These are phyloP conservation scores for Aspergillus cejpii DNA, from an alignment of 2,329 filamentous ascomycete species.

Conservation along the genomic window DNA sequence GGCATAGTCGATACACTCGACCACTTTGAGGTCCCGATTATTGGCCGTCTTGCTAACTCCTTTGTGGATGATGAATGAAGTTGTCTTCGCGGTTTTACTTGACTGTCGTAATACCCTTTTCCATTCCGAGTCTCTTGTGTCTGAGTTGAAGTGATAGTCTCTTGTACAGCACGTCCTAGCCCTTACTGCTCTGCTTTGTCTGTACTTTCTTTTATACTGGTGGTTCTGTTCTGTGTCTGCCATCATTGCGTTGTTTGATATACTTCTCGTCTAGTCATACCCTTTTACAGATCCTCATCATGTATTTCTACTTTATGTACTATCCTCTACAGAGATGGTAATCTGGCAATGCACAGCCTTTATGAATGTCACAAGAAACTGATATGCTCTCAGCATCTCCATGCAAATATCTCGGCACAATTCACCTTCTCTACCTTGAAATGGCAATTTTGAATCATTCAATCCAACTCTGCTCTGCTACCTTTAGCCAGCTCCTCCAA, in stretches of 20 bases:
- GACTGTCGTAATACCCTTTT: neutral
- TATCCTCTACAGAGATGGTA: no score
- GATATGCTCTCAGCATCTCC: no score
- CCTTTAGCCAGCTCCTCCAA: no score
- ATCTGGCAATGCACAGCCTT: neutral
- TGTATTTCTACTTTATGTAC: no score
- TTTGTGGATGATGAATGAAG: slow-evolving; percentile 78
- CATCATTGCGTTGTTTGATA: no score
- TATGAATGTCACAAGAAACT: no score
- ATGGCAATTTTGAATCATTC: neutral
- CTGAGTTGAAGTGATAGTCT: neutral
- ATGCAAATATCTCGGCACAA: neutral
- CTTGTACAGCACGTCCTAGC: no score
- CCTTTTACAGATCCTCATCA: no score
- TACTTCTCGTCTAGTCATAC: no score
- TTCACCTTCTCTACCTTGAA: neutral
- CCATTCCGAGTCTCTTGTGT: neutral
- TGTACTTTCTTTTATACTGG: no score
- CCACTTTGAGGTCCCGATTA: slow-evolving; percentile 78
- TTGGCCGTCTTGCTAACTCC: slow-evolving; percentile 76
- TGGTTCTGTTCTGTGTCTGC: no score
- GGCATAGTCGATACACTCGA: slow-evolving; percentile 54
- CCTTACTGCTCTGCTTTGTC: no score
- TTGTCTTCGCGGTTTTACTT: neutral
- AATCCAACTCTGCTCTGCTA: neutral